Evolutionary conservation across 1,139 yeast species (phyloP).

Genomic region (Blastobotrys indianensis): DNA sequence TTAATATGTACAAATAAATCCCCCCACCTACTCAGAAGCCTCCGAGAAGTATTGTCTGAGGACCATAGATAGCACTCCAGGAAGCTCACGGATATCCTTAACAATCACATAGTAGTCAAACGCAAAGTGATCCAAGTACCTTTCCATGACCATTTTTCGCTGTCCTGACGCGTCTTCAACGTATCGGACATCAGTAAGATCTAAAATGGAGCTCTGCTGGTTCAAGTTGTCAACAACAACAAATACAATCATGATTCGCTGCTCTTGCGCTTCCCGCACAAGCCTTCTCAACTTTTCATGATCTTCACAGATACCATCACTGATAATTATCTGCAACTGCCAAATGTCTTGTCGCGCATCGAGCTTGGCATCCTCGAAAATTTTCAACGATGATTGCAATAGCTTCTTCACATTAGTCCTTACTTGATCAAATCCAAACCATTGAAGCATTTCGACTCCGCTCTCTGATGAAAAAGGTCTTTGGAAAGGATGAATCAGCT

Average conservation of each 20-base stretch:
- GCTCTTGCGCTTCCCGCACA: conserved; percentile 88
- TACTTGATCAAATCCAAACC: conserved; percentile 88
- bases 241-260: conserved; percentile 90
- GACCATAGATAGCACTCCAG: conserved; percentile 84
- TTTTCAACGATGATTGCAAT: conserved; percentile 62
- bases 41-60: conserved; percentile 89
- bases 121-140: conserved; percentile 90
- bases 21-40: conserved; percentile 35
- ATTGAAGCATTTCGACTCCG: conserved; percentile 78
- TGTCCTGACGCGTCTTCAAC: conserved; percentile 64
- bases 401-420: conserved; percentile 77
- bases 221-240: conserved; percentile 89
- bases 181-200: conserved; percentile 90
- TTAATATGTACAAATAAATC: not conserved
- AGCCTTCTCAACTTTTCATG: conserved; percentile 75
- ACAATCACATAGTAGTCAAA: conserved; percentile 96
- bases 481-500: conserved; percentile 85
- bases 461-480: conserved; percentile 76
- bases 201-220: conserved; percentile 79
- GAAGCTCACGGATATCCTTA: conserved; percentile 79
- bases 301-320: conserved; percentile 96
- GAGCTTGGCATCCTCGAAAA: conserved; percentile 62
- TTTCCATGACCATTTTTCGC: conserved; percentile 62
- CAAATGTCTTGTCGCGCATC: conserved; percentile 54
- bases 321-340: conserved; percentile 87